Base-by-base conservation (phyloP, 1,284 basidiomycete species). In the Heterobasidion occidentale region DNA sequence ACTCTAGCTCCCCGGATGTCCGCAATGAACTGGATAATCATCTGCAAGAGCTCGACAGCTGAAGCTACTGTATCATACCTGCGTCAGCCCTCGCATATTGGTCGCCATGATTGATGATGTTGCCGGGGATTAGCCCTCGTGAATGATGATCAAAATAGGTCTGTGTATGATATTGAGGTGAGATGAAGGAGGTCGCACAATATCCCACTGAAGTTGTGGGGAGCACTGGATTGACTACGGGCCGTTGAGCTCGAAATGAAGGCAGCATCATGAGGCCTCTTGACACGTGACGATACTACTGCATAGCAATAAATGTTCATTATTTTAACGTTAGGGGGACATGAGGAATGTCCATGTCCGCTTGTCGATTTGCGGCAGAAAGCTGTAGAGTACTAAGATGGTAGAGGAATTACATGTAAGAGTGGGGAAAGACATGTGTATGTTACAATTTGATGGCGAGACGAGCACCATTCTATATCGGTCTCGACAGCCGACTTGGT, bases 1-100 rank as follows among this genome's bases (percentile, higher is more conserved):
- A 94, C 90, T 60, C 92, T 77, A 42, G 92, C 92, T 61, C 95
- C 93, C 63, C 97, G 88, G 65, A 99, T 90, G 72, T 99, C 96
- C 69, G 95, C 94, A 71, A 99, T 99, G 79, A 98, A 99, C 93
- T 96, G 66, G n/a, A 27, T n/a, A 20, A 19, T 9, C 19, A 15
- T 33, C 45, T 8, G 34, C 9, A 17, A 51, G n/a, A 17, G 50
- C 15, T 17, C 50, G 14, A 36, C 17, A 7, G 1, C 48, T 14
- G 42, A 45, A 45, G 42, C 42, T 45, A 45, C 14, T 27, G 9
- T 51, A 49, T 20, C 78, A 61, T 56, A 88, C 92, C 79, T 95
- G 92, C 61, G 92, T 95, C 62, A 95, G 74, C 49, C 93, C 92
- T 59, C 93, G 81, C 92, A 94, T 95, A 59, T 78, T 83, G 58